Conservation (phyloP, 768 basidiomycete genomes). For the Calvatia gigantea region DNA sequence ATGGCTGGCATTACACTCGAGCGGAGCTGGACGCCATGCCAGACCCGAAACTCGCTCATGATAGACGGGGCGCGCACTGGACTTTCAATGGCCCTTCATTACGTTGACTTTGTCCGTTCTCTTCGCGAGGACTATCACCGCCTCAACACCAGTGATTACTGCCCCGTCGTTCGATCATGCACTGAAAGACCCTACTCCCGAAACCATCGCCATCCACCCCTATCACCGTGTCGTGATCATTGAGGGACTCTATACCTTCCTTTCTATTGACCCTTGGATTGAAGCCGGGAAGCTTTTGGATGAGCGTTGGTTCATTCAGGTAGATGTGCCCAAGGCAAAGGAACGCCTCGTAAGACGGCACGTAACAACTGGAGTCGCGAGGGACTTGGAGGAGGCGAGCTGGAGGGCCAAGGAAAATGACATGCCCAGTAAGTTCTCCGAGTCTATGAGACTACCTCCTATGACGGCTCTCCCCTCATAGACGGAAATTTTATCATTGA, state of each 20-base stretch:
- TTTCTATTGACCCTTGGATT: conserved; percentile 71
- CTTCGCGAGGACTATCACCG: conserved; percentile 36
- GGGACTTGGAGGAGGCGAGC: conserved; percentile 56
- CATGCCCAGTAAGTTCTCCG: conserved; percentile 52
- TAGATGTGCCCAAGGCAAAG: conserved; percentile 53
- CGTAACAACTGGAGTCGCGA: conserved; percentile 72
- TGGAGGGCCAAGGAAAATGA: conserved; percentile 79
- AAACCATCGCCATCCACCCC: conserved; percentile 54
- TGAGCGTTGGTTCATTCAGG: conserved; percentile 73
- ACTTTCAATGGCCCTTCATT: conserved; percentile 81
- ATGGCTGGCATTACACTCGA: conserved; percentile 91
- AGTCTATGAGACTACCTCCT: neutral
- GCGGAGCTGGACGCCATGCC: conserved; percentile 72
- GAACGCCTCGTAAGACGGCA: conserved; percentile 67
- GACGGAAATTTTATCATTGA: conserved; percentile 43
- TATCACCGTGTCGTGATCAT: conserved; percentile 77
- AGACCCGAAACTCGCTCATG: conserved; percentile 74
- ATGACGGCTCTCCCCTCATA: conserved; percentile 20
- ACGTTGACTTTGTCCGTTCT: conserved; percentile 60
- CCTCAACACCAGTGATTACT: conserved; percentile 31
- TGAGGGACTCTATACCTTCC: conserved; percentile 86
- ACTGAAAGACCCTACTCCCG: conserved; percentile 75
- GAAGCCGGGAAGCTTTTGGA: conserved; percentile 64
- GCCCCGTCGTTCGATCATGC: conserved; percentile 89
- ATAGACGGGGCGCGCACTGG: conserved; percentile 85